These are phyloP conservation scores for Geotrichum siamense DNA, from an alignment of 1,139 yeast genomes.

Conservation along the genomic window DNA sequence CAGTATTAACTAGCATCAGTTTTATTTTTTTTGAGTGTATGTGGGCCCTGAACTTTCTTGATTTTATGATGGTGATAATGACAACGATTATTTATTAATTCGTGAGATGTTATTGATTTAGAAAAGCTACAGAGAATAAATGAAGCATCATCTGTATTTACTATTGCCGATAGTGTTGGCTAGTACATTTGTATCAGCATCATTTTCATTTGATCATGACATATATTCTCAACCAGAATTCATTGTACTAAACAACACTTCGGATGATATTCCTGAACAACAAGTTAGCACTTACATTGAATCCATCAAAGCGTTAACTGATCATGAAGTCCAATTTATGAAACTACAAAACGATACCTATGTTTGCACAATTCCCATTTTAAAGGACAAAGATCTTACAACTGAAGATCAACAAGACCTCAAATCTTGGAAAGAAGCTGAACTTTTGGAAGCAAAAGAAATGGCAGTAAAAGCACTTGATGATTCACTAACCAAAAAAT, in stretches of 20 bases:
- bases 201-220: constrained; percentile 14
- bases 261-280: constrained; percentile 4
- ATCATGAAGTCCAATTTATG: constrained; percentile 10
- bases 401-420: constrained; percentile 11
- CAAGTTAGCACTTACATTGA: constrained; percentile 9
- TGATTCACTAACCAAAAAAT: constrained; percentile 30
- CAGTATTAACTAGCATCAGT: too few species aligned
- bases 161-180: too few species aligned
- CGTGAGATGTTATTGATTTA: too few species aligned
- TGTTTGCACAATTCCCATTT: constrained; percentile 9
- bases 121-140: too few species aligned
- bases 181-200: constrained; percentile 5
- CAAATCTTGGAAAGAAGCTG: constrained; percentile 10
- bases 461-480: constrained; percentile 29
- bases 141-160: too few species aligned
- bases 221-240: constrained; percentile 12
- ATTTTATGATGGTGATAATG: too few species aligned
- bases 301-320: constrained; percentile 3
- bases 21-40: too few species aligned
- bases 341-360: constrained; percentile 8
- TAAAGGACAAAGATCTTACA: not conserved
- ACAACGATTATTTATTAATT: too few species aligned
- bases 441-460: constrained; percentile 16
- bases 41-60: too few species aligned
- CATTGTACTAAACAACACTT: constrained; percentile 9